These are phyloP conservation scores for Cryptomeria japonica DNA, from an alignment of 75 land plant species.

Conservation along the genomic window DNA sequence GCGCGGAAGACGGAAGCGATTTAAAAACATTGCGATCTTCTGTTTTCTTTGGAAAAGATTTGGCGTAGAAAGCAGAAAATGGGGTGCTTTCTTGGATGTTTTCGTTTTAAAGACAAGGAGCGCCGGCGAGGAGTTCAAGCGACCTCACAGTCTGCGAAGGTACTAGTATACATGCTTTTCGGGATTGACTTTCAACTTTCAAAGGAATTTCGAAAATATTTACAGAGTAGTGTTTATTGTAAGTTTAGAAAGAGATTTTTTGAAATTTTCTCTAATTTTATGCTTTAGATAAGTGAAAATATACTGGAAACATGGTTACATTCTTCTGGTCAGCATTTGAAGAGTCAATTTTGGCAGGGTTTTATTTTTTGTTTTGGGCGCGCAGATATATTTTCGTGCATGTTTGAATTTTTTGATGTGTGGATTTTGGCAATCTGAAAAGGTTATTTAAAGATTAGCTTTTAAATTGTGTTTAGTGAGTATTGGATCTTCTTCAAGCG, in stretches of 20 bases:
- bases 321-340: neutral
- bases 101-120: constrained; percentile 16
- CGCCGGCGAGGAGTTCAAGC: neutral
- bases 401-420: neutral
- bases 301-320: neutral
- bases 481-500: neutral
- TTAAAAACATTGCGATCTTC: neutral
- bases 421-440: neutral
- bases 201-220: neutral
- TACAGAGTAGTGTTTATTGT: neutral
- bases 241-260: neutral
- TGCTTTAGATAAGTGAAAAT: neutral
- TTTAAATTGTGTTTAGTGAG: neutral
- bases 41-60: neutral
- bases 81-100: constrained; percentile 29
- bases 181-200: neutral
- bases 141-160: neutral
- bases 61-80: neutral
- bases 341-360: neutral
- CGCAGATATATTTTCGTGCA: neutral
- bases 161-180: neutral
- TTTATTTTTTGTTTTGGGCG: neutral
- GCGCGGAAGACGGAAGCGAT: neutral
- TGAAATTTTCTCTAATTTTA: neutral
- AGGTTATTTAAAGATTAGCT: neutral